Evolutionary conservation across 1,139 yeast genomes (phyloP).

Genomic region (Yamadazyma diospyri): DNA sequence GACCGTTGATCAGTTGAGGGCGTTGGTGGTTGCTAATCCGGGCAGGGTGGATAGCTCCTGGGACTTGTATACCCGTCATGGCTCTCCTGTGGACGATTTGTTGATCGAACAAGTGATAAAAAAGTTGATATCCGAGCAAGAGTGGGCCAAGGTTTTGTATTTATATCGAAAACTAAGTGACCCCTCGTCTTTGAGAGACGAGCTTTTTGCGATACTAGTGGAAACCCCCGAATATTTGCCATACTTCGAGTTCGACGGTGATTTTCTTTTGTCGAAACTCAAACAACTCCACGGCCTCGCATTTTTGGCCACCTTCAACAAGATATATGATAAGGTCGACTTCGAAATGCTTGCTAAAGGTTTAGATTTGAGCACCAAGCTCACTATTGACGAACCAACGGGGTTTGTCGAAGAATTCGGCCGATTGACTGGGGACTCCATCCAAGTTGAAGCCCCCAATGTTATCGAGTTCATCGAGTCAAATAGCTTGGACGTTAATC

Average conservation of each 20-base stretch:
- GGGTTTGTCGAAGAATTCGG: slow-evolving; percentile 6
- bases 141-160: slow-evolving; percentile 13
- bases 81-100: slow-evolving; percentile 1
- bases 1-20: slow-evolving; percentile 17
- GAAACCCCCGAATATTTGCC: slow-evolving; percentile 7
- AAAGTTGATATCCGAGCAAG: slow-evolving; percentile 17
- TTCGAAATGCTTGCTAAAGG: slow-evolving; percentile 11
- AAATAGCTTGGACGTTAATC: slow-evolving; percentile 23
- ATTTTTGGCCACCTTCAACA: slow-evolving; percentile 11
- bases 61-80: slow-evolving; percentile 31
- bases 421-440: slow-evolving; percentile 1
- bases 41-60: slow-evolving; percentile 37
- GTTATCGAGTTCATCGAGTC: slow-evolving; percentile 19
- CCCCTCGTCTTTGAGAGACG: slow-evolving; percentile 3
- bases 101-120: slow-evolving; percentile 12
- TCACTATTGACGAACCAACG: slow-evolving; percentile 2
- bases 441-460: slow-evolving; percentile 2
- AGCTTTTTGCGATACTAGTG: slow-evolving; percentile 11
- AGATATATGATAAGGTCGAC: slow-evolving; percentile 9
- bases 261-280: slow-evolving; percentile 8
- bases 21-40: slow-evolving; percentile 33
- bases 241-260: slow-evolving; percentile 10
- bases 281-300: slow-evolving; percentile 9
- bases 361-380: slow-evolving; percentile 6
- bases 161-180: slow-evolving; percentile 8